A percentile compares a stretch with the other conserved stretches of the same genome.
Conservation (phyloP, 176 grass and related monocot genomes). For the Dactylis glomerata region DNA sequence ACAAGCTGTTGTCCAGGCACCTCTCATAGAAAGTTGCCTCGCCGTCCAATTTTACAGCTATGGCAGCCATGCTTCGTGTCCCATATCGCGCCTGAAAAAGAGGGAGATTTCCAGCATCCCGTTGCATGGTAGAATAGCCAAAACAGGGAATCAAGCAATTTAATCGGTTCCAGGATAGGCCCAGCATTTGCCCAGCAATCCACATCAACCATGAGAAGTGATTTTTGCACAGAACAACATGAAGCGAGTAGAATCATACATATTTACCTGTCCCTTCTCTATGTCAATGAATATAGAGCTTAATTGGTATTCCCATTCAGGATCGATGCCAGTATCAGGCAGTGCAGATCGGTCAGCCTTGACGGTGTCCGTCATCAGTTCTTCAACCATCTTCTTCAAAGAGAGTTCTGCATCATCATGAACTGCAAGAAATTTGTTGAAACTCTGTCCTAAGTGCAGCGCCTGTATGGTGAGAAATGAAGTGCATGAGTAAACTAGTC, state of each 20-base stretch:
- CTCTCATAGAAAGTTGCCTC: conserved; percentile 67
- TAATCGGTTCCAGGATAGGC: not conserved
- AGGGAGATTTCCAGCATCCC: not conserved
- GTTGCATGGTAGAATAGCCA: not conserved
- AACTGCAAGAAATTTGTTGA: conserved; percentile 43
- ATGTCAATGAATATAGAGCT: conserved; percentile 80
- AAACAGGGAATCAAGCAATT: not conserved
- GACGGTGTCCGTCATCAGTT: conserved; percentile 57
- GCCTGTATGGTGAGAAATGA: conserved; percentile 36
- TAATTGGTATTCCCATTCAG: conserved; percentile 60
- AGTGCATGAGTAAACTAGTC: not conserved
- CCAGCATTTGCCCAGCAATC: not conserved
- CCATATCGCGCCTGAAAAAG: conserved; percentile 61
- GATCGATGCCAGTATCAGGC: conserved; percentile 50
- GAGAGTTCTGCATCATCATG: conserved; percentile 28
- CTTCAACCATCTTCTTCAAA: conserved; percentile 59
- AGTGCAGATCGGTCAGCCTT: conserved; percentile 54
- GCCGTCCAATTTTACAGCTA: conserved; percentile 47
- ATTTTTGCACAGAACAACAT: not conserved
- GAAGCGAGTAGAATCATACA: not conserved
- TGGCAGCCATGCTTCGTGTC: conserved; percentile 72
- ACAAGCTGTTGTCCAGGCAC: conserved; percentile 45
- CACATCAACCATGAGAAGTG: not conserved
- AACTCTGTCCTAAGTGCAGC: conserved; percentile 49
- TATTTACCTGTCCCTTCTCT: conserved; percentile 42